phyloP scores from a whole-genome alignment of 129 eudicot species.

The carrot (Daucus carota) region DNA sequence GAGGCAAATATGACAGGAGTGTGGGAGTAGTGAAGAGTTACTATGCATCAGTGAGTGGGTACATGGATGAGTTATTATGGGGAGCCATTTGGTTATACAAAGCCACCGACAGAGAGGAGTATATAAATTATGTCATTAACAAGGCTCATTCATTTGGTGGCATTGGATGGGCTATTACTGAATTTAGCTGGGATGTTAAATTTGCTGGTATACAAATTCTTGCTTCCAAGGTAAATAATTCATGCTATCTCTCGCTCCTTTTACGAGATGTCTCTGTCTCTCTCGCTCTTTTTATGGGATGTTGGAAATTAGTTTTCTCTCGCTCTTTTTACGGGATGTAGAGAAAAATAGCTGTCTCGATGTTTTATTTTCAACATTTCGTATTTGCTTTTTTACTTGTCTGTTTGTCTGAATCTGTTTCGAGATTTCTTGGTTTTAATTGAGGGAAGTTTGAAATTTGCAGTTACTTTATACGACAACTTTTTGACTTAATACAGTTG shows the following conservation, averaged over 20 bases:
- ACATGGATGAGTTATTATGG: conserved; percentile 74
- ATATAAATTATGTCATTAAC: conserved; percentile 42
- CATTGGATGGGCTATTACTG: conserved; percentile 62
- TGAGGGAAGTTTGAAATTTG: not conserved
- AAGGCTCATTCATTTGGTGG: conserved; percentile 60
- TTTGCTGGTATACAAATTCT: conserved; percentile 72
- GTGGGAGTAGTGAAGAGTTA: conserved; percentile 54
- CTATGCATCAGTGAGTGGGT: conserved; percentile 79
- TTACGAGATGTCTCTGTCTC: too few relatives aligned
- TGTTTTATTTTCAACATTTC: not conserved
- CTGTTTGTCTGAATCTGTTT: not conserved
- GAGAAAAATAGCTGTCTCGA: too few relatives aligned
- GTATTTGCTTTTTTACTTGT: not conserved
- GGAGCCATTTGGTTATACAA: conserved; percentile 82
- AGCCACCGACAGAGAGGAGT: conserved; percentile 56
- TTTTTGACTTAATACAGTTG: not conserved
- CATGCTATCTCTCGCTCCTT: too few relatives aligned
- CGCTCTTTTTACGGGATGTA: too few relatives aligned
- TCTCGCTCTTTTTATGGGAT: too few relatives aligned
- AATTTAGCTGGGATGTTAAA: conserved; percentile 92
- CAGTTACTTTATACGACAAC: not conserved
- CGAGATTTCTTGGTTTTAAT: not conserved
- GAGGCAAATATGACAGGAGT: conserved; percentile 69
- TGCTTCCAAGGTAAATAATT: conserved; percentile 72
- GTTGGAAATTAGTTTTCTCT: too few relatives aligned